phyloP scores from a whole-genome alignment of 805 yeast species.

The Lipomyces yamanashiensis region DNA sequence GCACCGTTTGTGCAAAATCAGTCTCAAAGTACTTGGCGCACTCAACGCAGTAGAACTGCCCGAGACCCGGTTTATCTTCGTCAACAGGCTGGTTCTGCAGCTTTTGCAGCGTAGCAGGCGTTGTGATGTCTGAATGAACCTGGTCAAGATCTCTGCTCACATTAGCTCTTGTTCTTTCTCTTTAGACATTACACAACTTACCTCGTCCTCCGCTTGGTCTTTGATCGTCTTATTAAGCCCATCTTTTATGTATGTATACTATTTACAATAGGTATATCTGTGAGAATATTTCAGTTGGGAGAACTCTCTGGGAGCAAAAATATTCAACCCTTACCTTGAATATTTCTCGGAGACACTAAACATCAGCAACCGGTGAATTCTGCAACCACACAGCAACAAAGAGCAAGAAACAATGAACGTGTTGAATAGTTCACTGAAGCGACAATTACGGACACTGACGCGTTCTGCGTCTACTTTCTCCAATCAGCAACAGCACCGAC shows the following conservation, averaged over 20 bases:
- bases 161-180: neutral
- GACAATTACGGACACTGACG: too few species aligned
- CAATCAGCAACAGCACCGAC: neutral
- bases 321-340: neutral
- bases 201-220: conserved; percentile 40
- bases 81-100: conserved; percentile 71
- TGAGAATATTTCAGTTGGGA: neutral
- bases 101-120: conserved; percentile 63
- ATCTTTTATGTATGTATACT: conserved; percentile 2
- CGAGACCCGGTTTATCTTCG: conserved; percentile 71
- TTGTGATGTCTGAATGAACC: conserved; percentile 71
- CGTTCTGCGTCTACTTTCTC: too few species aligned
- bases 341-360: too few species aligned
- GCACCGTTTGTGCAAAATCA: conserved; percentile 71
- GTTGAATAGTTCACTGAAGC: too few species aligned
- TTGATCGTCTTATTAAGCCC: conserved; percentile 37
- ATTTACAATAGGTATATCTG: neutral
- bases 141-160: conserved; percentile 73
- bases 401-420: too few species aligned
- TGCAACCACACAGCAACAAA: too few species aligned
- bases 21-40: conserved; percentile 92
- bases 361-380: too few species aligned
- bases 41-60: conserved; percentile 91
- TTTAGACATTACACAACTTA: neutral
- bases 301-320: conserved; percentile 4